Percentiles rank a stretch among this genome's conserved stretches.
These are phyloP conservation scores for Limonium bicolor DNA, from an alignment of 148 eudicot species.

Conservation along the genomic window DNA sequence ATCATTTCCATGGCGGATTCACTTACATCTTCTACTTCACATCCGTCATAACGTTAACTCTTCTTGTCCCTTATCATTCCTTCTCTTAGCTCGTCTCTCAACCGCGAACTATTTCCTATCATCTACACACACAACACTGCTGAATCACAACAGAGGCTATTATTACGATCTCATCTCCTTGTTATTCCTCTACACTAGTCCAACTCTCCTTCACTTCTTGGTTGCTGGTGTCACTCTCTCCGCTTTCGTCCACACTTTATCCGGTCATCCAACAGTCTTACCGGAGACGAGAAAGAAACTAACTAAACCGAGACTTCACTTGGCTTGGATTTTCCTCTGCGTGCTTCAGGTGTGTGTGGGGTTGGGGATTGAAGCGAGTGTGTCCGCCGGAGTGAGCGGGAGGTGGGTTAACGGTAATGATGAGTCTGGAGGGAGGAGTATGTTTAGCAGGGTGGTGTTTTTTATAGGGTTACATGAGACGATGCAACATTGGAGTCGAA, in stretches of 20 bases:
- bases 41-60: conserved; percentile 51
- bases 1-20: no score
- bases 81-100: conserved; percentile 60
- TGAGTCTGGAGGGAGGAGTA: conserved; percentile 19
- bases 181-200: conserved; percentile 29
- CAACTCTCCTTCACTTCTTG: conserved; percentile 34
- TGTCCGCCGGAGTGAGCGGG: conserved; percentile 38
- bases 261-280: conserved; percentile 15
- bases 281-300: conserved; percentile 11
- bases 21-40: conserved; percentile 39
- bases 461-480: conserved; percentile 75
- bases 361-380: conserved; percentile 45
- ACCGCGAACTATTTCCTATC: conserved; percentile 30
- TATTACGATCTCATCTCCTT: conserved; percentile 12
- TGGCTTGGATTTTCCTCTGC: conserved; percentile 52
- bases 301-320: conserved; percentile 20
- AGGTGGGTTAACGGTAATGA: no score
- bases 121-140: conserved; percentile 1
- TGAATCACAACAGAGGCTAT: conserved; percentile 11
- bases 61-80: conserved; percentile 74
- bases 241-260: conserved; percentile 27
- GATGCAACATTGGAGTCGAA: conserved; percentile 48
- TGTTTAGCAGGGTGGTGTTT: conserved; percentile 30
- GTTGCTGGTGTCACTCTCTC: conserved; percentile 23
- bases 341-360: conserved; percentile 44